These are phyloP conservation scores for Aspergillus flavus DNA, from an alignment of 2,329 filamentous ascomycete species.

Conservation along the genomic window DNA sequence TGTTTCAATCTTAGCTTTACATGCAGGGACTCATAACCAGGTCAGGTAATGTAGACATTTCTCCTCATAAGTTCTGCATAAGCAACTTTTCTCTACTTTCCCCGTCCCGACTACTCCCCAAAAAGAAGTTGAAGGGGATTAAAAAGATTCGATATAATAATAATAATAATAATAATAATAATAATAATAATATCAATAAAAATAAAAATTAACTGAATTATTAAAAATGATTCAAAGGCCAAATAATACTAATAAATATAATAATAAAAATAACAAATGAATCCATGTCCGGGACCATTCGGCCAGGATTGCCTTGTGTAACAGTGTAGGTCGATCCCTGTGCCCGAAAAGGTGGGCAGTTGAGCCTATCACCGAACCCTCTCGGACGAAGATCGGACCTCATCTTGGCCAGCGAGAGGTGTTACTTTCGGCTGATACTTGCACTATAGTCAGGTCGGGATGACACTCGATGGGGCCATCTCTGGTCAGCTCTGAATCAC, in stretches of 20 bases:
- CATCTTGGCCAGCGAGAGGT: not conserved
- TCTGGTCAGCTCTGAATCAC: not conserved
- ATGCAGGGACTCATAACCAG: not conserved
- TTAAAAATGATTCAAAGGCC: not conserved
- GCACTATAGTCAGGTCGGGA: not conserved
- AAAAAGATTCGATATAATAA: not conserved
- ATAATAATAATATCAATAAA: not conserved
- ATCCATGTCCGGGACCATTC: slow-evolving; percentile 1
- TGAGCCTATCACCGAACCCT: slow-evolving; percentile 4
- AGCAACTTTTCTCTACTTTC: not conserved
- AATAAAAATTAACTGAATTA: not conserved
- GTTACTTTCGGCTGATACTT: not conserved
- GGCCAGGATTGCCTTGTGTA: slow-evolving; percentile 3
- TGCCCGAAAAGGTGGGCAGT: not conserved
- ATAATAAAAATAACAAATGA: not conserved
- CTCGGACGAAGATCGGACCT: slow-evolving; percentile 3
- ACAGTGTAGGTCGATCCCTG: slow-evolving; percentile 1
- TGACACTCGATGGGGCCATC: not conserved
- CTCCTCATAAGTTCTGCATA: not conserved
- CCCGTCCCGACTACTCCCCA: not conserved
- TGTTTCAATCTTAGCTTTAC: not conserved
- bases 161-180: not conserved
- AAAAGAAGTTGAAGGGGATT: not conserved
- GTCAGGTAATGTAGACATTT: not conserved
- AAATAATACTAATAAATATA: not conserved